Conservation (phyloP, 2,329 filamentous ascomycete genomes). For the Aspergillus sp. region DNA sequence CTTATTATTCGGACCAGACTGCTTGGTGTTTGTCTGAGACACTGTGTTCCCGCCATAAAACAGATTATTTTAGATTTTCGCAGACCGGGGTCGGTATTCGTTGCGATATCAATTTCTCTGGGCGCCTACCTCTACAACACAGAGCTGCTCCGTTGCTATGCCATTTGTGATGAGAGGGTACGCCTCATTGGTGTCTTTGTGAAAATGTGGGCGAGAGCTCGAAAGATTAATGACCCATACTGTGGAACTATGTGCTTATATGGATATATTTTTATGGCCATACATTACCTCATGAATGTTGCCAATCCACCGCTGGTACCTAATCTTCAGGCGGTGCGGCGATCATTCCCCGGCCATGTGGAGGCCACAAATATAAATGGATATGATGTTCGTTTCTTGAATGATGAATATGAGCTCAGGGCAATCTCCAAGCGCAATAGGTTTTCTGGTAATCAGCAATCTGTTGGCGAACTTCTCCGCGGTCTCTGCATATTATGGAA, state of each 20-base stretch:
- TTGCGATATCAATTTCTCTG: constrained; percentile 88
- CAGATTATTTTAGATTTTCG: constrained; percentile 66
- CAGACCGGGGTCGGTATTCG: constrained; percentile 70
- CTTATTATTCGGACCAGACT: too few species aligned
- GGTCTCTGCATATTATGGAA: constrained; percentile 56
- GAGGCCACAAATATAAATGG: constrained; percentile 50
- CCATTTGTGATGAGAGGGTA: constrained; percentile 69
- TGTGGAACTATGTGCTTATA: constrained; percentile 82
- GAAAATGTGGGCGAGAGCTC: constrained; percentile 82
- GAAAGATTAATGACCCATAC: constrained; percentile 81
- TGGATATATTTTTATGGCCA: constrained; percentile 84
- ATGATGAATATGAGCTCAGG: constrained; percentile 63
- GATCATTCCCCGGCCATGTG: constrained; percentile 25
- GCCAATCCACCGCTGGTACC: constrained; percentile 73
- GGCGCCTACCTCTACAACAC: constrained; percentile 77
- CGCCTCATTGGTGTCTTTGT: constrained; percentile 74
- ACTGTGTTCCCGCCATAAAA: constrained; percentile 13
- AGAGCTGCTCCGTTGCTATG: constrained; percentile 73
- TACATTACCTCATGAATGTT: constrained; percentile 84
- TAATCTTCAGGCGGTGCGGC: constrained; percentile 53
- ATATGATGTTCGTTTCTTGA: constrained; percentile 69
- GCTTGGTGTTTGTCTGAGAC: neutral
- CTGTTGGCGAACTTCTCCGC: constrained; percentile 63
- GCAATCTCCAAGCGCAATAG: constrained; percentile 51
- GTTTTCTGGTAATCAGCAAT: constrained; percentile 62